Evolutionary conservation across 1,139 yeast species (phyloP).

Genomic region (Geotrichum restrictum): DNA sequence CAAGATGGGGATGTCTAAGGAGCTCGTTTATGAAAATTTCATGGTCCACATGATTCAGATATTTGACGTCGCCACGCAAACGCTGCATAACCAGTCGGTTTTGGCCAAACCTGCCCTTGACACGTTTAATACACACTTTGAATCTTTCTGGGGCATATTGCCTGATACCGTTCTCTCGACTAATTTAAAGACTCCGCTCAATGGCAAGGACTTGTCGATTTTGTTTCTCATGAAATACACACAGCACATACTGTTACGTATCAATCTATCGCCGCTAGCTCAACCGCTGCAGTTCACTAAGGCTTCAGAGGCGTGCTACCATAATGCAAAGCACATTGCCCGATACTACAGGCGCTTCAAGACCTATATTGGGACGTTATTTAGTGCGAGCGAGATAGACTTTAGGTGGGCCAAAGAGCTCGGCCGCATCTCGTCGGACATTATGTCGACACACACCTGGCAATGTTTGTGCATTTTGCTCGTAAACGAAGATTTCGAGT

Average conservation of each 20-base stretch:
- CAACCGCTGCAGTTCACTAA: slow-evolving; percentile 12
- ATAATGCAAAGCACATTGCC: slow-evolving; percentile 16
- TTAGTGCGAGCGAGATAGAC: neutral
- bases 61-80: slow-evolving; percentile 19
- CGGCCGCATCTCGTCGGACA: slow-evolving; percentile 5
- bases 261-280: slow-evolving; percentile 19
- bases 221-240: slow-evolving; percentile 17
- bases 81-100: slow-evolving; percentile 15
- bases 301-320: slow-evolving; percentile 15
- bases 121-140: slow-evolving; percentile 24
- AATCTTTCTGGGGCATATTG: slow-evolving; percentile 20
- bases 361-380: neutral
- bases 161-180: slow-evolving; percentile 15
- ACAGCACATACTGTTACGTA: slow-evolving; percentile 18
- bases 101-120: slow-evolving; percentile 20
- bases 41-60: slow-evolving; percentile 19
- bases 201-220: slow-evolving; percentile 4
- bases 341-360: slow-evolving; percentile 8
- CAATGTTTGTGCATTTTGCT: slow-evolving; percentile 24
- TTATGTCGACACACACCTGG: slow-evolving; percentile 24
- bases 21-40: slow-evolving; percentile 2
- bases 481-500: slow-evolving; percentile 22
- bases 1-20: slow-evolving; percentile 4
- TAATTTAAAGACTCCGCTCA: slow-evolving; percentile 11
- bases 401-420: neutral